Percentiles rank a stretch among this genome's conserved stretches.
Conservation (phyloP, 1,284 basidiomycete genomes). For the Trichosporon coremiiforme region DNA sequence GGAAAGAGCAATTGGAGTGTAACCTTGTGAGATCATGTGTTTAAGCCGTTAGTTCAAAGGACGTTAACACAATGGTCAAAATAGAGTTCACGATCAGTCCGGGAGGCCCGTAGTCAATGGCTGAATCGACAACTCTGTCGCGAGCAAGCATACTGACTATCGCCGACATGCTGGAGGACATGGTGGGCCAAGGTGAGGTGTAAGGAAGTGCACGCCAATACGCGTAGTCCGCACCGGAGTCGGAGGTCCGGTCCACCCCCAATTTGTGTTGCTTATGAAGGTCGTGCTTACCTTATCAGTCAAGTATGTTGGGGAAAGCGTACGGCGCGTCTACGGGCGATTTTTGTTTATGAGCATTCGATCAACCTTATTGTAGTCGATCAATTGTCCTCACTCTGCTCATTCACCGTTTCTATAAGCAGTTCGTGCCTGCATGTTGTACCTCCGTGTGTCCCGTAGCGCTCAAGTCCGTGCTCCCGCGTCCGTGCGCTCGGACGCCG, state of each 20-base stretch:
- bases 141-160: neutral
- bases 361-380: neutral
- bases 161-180: neutral
- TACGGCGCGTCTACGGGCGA: neutral
- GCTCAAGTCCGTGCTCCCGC: neutral
- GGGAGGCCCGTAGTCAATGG: neutral
- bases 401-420: neutral
- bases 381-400: neutral
- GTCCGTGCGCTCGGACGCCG: neutral
- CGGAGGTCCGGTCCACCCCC: no score
- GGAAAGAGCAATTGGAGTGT: neutral
- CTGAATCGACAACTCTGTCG: neutral
- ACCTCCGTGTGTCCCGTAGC: no score
- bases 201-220: neutral
- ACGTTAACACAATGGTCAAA: neutral
- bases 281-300: neutral
- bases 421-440: no score
- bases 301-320: neutral
- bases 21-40: neutral
- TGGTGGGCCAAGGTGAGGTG: neutral
- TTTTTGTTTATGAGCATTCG: neutral
- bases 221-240: neutral
- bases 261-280: neutral
- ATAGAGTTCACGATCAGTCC: neutral
- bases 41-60: no score